Evolutionary conservation across 176 grass and related monocot genomes (phyloP), one percentile per base, ranked within the genome.

Genomic region (Eremochloa ophiuroides): DNA sequence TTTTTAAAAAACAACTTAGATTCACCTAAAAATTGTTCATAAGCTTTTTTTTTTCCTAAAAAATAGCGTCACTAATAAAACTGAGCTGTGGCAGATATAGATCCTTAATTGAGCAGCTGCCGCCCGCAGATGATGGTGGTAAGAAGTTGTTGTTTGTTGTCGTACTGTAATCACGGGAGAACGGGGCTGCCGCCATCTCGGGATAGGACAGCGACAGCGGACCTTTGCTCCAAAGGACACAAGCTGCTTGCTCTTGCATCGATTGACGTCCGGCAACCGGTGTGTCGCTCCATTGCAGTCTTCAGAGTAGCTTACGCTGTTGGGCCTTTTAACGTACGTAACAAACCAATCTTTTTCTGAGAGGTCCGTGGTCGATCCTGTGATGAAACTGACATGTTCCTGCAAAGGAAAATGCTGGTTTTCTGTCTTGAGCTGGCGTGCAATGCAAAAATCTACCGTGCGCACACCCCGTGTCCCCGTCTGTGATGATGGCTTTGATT

Each of bases 131-230:
- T 51, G 0, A 51, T 8, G 47, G 20, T 56, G 22, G 51, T 4
- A 56, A 56, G 8, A 23, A 10, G 20, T 20, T 8, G 34, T 4
- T 25, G 33, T 4, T 4, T 8, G n/a, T n/a, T n/a, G n/a, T n/a
- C n/a, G n/a, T n/a, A n/a, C n/a, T 25, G 66, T 61, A 26, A 15
- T 28, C 33, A 43, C 71, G 20, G 28, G 8, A 14, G 33, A 41
- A 41, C n/a, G 15, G 23, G 64, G 0, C 7, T 6, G 27, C 2
- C 22, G 47, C 47, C 10, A 29, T 61, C 38, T 47, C 28, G n/a
- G n/a, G n/a, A 50, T 26, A 43, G 44, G 74, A 87, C 59, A 22
- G 35, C 27, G 74, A 78, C 69, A 34, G 26, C 43, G 66, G 76
- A 28, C 80, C 85, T 15, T n/a, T 50, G 47, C 47, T 48, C 10